Evolutionary conservation across 495 filamentous ascomycete species (phyloP).

Genomic region (Penicilliopsis zonata): DNA sequence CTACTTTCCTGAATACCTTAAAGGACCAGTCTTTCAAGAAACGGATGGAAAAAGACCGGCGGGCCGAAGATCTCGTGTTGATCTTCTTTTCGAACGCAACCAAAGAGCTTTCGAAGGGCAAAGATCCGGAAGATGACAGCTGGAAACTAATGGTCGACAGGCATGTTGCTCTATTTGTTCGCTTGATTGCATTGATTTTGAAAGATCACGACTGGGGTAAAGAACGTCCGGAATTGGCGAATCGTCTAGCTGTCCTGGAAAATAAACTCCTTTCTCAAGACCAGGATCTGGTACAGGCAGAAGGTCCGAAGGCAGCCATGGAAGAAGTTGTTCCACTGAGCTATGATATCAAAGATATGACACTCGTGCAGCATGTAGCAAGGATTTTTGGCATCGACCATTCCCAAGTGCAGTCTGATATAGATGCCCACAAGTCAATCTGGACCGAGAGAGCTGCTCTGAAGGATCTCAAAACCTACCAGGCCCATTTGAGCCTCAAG

Average conservation of each 20-base stretch:
- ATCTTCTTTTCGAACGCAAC: slow-evolving; percentile 87
- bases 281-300: slow-evolving; percentile 61
- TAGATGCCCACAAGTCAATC: slow-evolving; percentile 60
- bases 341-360: slow-evolving; percentile 95
- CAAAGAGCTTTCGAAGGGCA: slow-evolving; percentile 76
- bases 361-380: slow-evolving; percentile 73
- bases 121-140: slow-evolving; percentile 67
- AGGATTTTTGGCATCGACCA: slow-evolving; percentile 71
- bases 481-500: slow-evolving; percentile 71
- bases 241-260: slow-evolving; percentile 69
- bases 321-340: slow-evolving; percentile 72
- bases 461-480: slow-evolving; percentile 85
- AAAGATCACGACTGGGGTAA: slow-evolving; percentile 70
- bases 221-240: slow-evolving; percentile 71
- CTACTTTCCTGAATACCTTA: slow-evolving; percentile 63
- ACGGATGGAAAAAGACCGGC: slow-evolving; percentile 82
- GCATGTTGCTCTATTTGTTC: slow-evolving; percentile 90
- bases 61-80: slow-evolving; percentile 78
- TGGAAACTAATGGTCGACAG: slow-evolving; percentile 92
- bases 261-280: slow-evolving; percentile 92
- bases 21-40: slow-evolving; percentile 61
- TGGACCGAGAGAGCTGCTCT: slow-evolving; percentile 93
- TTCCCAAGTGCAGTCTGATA: slow-evolving; percentile 68
- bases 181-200: slow-evolving; percentile 68
- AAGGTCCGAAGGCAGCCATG: slow-evolving; percentile 44